phyloP scores from a whole-genome alignment of 2,329 filamentous ascomycete species.

The Fusarium euwallaceae region DNA sequence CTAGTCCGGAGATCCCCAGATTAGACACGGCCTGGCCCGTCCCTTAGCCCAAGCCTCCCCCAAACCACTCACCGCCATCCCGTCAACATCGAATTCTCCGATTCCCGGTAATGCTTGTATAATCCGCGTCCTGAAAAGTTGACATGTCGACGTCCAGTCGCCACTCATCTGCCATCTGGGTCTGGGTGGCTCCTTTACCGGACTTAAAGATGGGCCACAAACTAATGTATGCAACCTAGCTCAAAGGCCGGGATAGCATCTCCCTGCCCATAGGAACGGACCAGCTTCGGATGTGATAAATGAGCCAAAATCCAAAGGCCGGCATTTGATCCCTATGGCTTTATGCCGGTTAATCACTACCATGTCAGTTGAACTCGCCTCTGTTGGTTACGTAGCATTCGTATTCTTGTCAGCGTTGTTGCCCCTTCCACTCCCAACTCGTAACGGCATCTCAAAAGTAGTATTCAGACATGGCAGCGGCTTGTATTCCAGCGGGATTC shows the following conservation, averaged over 20 bases:
- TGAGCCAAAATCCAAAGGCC: neutral
- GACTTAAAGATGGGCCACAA: neutral
- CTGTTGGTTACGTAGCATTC: neutral
- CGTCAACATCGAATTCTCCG: constrained; percentile 2
- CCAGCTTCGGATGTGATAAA: neutral
- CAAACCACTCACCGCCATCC: constrained; percentile 31
- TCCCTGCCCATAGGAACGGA: neutral
- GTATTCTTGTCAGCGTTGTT: neutral
- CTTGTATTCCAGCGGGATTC: neutral
- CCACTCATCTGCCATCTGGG: neutral
- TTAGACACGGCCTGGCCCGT: constrained; percentile 35
- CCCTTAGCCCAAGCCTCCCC: constrained; percentile 21
- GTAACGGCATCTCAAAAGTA: neutral
- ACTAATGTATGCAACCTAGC: neutral
- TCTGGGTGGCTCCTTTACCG: neutral
- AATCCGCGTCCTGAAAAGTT: neutral
- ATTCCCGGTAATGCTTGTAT: neutral
- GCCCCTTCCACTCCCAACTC: neutral
- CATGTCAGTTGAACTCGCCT: neutral
- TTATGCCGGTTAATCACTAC: neutral
- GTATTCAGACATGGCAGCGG: neutral
- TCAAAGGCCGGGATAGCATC: neutral
- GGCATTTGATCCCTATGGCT: neutral
- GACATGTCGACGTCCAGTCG: neutral
- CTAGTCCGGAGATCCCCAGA: constrained; percentile 5